Conservation (phyloP, 2,329 filamentous ascomycete species). For the Fragosphaeria purpurea region DNA sequence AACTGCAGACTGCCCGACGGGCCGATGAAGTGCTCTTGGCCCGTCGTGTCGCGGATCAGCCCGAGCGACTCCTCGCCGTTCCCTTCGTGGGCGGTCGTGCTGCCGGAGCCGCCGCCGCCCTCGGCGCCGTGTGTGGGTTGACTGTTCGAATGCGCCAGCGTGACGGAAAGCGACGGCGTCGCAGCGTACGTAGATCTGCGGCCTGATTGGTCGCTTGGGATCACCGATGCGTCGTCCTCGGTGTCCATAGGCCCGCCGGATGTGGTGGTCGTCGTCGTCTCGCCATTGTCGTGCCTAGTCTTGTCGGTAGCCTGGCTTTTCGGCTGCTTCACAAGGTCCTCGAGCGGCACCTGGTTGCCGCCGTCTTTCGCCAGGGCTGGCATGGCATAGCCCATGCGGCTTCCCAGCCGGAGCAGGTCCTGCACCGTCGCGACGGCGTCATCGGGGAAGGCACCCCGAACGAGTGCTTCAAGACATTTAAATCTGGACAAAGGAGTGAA, state of each 20-base stretch:
- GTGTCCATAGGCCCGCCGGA: background rate
- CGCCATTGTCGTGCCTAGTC: conserved; percentile 18
- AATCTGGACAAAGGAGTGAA: conserved; percentile 14
- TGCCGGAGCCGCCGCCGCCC: too few relatives aligned
- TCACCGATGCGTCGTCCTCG: too few relatives aligned
- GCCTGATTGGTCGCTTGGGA: too few relatives aligned
- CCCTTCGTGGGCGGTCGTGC: too few relatives aligned
- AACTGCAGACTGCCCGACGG: conserved; percentile 28
- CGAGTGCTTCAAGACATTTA: conserved; percentile 26
- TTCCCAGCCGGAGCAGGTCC: conserved; percentile 22
- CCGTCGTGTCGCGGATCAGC: conserved; percentile 23
- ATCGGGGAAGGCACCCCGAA: conserved; percentile 24
- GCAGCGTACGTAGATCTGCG: too few relatives aligned
- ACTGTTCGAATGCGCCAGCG: too few relatives aligned
- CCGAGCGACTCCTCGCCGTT: conserved; percentile 8
- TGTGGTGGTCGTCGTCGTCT: background rate
- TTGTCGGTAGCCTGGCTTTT: conserved; percentile 22
- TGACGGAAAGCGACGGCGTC: too few relatives aligned
- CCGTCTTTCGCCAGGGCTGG: conserved; percentile 16
- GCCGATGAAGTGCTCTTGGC: conserved; percentile 27
- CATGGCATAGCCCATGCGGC: conserved; percentile 23
- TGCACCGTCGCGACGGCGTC: conserved; percentile 19
- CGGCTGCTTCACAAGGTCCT: conserved; percentile 4
- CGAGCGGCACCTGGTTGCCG: background rate
- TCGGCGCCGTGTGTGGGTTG: background rate